A percentile compares a stretch with the other conserved stretches of the same genome.
phyloP scores from a whole-genome alignment of 202 grass and related monocot genomes.

The Eragrostis tef region DNA sequence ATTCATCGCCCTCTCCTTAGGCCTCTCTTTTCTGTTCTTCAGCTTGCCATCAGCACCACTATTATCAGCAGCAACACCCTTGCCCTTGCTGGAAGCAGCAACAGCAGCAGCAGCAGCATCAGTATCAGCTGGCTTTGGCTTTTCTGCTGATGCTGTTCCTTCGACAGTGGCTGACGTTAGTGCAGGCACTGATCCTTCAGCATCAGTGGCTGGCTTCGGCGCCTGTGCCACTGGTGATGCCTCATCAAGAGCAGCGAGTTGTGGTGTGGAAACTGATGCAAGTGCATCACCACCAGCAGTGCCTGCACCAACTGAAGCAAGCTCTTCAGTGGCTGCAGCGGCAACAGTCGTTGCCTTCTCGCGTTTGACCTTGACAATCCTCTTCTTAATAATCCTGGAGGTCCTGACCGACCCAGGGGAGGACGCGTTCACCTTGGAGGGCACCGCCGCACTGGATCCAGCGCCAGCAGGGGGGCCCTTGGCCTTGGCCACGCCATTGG shows the following conservation, averaged over 20 bases:
- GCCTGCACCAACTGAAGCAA: neutral
- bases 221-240: slow-evolving; percentile 31
- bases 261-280: slow-evolving; percentile 3
- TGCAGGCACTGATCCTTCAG: slow-evolving; percentile 11
- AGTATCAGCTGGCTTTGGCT: slow-evolving; percentile 14
- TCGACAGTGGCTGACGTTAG: slow-evolving; percentile 36
- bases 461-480: slow-evolving; percentile 2
- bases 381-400: slow-evolving; percentile 40
- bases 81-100: slow-evolving; percentile 43
- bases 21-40: slow-evolving; percentile 21
- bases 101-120: slow-evolving; percentile 20
- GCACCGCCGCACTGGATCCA: neutral
- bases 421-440: slow-evolving; percentile 31
- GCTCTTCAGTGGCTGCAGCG: neutral
- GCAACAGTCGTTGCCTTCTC: neutral
- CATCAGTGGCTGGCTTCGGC: slow-evolving; percentile 25
- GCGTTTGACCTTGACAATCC: neutral
- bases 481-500: slow-evolving; percentile 19
- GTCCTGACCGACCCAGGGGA: slow-evolving; percentile 39
- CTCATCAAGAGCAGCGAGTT: slow-evolving; percentile 16
- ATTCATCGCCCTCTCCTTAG: slow-evolving; percentile 16
- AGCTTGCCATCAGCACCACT: slow-evolving; percentile 4
- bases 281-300: slow-evolving; percentile 21
- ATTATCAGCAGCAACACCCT: slow-evolving; percentile 35
- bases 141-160: neutral